These are phyloP conservation scores for Cucurbita moschata DNA, from an alignment of 306 rosid genomes.

Conservation along the genomic window DNA sequence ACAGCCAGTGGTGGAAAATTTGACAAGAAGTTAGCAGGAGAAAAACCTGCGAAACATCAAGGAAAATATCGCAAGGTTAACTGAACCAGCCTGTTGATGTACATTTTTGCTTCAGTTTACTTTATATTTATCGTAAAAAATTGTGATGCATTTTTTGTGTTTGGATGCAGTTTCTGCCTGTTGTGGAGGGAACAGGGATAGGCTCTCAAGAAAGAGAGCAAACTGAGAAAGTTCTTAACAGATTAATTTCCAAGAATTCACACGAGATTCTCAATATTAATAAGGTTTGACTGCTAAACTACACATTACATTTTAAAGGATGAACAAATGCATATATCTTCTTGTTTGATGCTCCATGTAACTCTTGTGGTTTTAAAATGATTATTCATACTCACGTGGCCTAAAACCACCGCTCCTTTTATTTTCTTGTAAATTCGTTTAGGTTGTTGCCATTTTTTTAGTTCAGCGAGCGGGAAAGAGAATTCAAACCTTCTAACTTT, in stretches of 20 bases:
- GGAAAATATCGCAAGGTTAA: slow-evolving; percentile 83
- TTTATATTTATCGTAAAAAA: background rate
- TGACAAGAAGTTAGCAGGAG: slow-evolving; percentile 77
- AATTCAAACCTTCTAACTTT: background rate
- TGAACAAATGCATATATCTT: background rate
- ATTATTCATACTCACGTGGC: too few species aligned
- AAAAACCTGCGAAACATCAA: slow-evolving; percentile 59
- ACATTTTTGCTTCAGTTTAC: background rate
- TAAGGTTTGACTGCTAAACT: slow-evolving; percentile 35
- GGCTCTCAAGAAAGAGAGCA: slow-evolving; percentile 62
- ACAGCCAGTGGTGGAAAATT: slow-evolving; percentile 97
- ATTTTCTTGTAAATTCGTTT: background rate
- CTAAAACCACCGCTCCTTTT: too few species aligned
- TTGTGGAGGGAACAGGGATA: slow-evolving; percentile 50
- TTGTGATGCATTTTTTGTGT: background rate
- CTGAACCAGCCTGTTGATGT: slow-evolving; percentile 1
- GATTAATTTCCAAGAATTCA: slow-evolving; percentile 66
- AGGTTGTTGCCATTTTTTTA: background rate
- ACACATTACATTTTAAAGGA: background rate
- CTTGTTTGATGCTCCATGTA: background rate
- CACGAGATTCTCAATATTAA: slow-evolving; percentile 65
- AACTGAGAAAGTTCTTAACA: slow-evolving; percentile 73
- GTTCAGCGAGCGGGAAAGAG: background rate
- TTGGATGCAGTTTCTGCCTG: slow-evolving; percentile 66
- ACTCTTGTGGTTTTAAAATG: too few species aligned